phyloP scores from a whole-genome alignment of 345 rosid species.

The Populus simonii region DNA sequence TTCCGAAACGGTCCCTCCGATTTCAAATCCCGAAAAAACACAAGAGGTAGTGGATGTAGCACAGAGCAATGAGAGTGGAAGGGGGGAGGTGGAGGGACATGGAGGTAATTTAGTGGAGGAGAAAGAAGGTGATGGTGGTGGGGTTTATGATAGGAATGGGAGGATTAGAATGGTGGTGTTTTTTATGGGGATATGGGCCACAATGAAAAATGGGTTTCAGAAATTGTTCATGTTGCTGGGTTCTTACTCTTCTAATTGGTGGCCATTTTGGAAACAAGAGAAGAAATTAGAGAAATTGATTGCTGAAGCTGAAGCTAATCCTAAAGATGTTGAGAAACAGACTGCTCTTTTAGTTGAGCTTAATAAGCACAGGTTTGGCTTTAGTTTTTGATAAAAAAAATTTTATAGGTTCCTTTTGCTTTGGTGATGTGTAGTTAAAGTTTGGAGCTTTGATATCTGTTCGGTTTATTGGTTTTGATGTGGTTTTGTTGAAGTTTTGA shows the following conservation, averaged over 20 bases:
- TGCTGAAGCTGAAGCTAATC: slow-evolving; percentile 82
- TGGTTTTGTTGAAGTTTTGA: not conserved
- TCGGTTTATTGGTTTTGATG: not conserved
- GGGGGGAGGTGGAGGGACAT: slow-evolving; percentile 19
- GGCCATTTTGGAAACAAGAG: slow-evolving; percentile 75
- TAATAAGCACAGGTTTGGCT: slow-evolving; percentile 70
- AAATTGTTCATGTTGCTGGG: slow-evolving; percentile 30
- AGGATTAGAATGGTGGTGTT: slow-evolving; percentile 42
- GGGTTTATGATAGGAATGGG: slow-evolving; percentile 49
- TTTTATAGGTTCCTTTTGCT: not conserved
- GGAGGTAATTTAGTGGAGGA: slow-evolving; percentile 3
- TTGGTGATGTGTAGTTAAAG: not conserved
- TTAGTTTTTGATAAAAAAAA: not conserved
- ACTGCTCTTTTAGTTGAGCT: slow-evolving; percentile 75
- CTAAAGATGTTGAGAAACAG: slow-evolving; percentile 67
- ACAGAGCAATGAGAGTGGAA: slow-evolving; percentile 13
- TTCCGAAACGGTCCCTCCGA: slow-evolving; percentile 22
- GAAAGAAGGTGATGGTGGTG: slow-evolving; percentile 21
- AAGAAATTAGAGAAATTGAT: slow-evolving; percentile 65
- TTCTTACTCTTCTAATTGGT: slow-evolving; percentile 45
- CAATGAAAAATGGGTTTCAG: slow-evolving; percentile 43
- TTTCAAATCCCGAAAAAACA: slow-evolving; percentile 24
- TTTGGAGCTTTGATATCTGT: not conserved
- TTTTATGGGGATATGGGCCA: slow-evolving; percentile 62
- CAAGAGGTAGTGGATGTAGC: not conserved